Conservation (phyloP, 306 rosid species). For the Trifolium repens region DNA sequence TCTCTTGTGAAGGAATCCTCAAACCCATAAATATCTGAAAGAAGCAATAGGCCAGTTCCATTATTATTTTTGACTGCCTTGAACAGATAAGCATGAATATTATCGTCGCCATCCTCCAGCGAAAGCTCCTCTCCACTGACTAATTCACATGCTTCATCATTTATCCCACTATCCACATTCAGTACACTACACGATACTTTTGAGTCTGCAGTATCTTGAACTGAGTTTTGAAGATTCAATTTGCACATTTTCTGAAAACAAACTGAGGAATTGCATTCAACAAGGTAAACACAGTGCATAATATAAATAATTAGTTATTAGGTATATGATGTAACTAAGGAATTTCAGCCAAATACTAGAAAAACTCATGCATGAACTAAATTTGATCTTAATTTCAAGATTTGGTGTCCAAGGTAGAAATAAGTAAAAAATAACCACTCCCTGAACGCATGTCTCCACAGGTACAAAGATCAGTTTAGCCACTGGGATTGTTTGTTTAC, state of each 20-base stretch:
- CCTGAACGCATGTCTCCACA: no score
- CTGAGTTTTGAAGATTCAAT: constrained; percentile 41
- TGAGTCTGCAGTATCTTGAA: constrained; percentile 31
- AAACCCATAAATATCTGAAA: constrained; percentile 73
- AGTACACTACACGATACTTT: constrained; percentile 56
- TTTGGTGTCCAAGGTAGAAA: no score
- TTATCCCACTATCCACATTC: constrained; percentile 48
- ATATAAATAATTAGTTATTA: background rate
- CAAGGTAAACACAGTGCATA: background rate
- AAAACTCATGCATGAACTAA: no score
- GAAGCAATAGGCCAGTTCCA: constrained; percentile 71
- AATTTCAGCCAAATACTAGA: no score
- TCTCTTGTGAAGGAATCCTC: constrained; percentile 76
- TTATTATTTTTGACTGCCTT: constrained; percentile 83
- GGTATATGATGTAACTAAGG: no score
- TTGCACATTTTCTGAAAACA: constrained; percentile 59
- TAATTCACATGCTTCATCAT: constrained; percentile 78
- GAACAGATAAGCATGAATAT: constrained; percentile 67
- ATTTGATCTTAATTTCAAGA: no score
- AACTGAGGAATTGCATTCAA: constrained; percentile 64
- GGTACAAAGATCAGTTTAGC: no score
- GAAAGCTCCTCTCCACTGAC: constrained; percentile 78
- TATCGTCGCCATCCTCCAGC: constrained; percentile 61
- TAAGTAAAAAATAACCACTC: no score
- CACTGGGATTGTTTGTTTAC: no score